These are phyloP conservation scores for Flaveria linearis DNA, from an alignment of 129 eudicot genomes.

Conservation along the genomic window DNA sequence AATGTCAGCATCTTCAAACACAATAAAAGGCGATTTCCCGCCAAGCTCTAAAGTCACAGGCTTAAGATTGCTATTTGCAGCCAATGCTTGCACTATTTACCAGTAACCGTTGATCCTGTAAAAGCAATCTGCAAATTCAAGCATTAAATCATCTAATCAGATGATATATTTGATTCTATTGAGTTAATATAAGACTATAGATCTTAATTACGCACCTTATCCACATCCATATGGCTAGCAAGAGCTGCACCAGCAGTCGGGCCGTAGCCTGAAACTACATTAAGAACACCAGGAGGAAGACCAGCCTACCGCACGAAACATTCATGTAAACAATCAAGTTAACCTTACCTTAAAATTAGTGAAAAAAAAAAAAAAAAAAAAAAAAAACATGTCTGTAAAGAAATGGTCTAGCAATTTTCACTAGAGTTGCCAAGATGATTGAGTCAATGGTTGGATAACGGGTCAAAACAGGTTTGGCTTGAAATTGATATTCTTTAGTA, in stretches of 20 bases:
- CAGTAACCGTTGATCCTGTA: conserved; percentile 64
- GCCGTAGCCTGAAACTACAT: conserved; percentile 60
- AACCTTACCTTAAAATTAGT: background rate
- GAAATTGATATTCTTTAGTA: background rate
- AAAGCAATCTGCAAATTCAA: conserved; percentile 51
- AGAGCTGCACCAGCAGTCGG: conserved; percentile 74
- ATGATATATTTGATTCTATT: background rate
- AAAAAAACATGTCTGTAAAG: background rate
- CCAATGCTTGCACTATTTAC: conserved; percentile 52
- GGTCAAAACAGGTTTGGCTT: background rate
- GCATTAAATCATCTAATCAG: background rate
- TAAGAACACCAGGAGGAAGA: conserved; percentile 66
- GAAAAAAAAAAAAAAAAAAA: background rate
- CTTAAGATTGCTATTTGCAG: conserved; percentile 67
- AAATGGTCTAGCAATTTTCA: background rate
- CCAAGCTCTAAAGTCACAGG: conserved; percentile 70
- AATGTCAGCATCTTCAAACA: conserved; percentile 80
- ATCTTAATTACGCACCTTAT: conserved; percentile 41
- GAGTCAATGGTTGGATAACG: background rate
- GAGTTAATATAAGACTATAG: background rate
- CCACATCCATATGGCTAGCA: conserved; percentile 68
- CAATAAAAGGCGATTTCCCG: conserved; percentile 88
- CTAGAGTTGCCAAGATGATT: background rate
- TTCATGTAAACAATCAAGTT: background rate
- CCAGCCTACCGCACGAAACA: conserved; percentile 50